These are phyloP conservation scores for Verticillium nonalfalfae DNA, from an alignment of 2,329 filamentous ascomycete species.

Conservation along the genomic window DNA sequence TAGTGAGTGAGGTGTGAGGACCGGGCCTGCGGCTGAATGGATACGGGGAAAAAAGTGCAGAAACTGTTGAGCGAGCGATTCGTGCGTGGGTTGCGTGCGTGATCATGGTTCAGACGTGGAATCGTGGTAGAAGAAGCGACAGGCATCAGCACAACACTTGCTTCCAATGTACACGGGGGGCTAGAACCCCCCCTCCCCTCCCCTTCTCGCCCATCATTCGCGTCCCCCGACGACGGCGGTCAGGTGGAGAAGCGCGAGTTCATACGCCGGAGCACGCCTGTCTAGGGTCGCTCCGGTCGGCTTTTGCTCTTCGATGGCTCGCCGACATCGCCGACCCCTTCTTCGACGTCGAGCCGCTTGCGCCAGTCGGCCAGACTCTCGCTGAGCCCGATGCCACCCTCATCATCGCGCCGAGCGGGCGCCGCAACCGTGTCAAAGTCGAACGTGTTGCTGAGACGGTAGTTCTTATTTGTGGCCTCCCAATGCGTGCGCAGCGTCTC, in stretches of 20 bases:
- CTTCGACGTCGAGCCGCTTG: slow-evolving; percentile 60
- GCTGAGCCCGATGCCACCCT: slow-evolving; percentile 47
- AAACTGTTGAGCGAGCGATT: background rate
- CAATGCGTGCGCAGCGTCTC: slow-evolving; percentile 87
- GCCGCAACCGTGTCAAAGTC: slow-evolving; percentile 59
- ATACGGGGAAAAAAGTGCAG: background rate
- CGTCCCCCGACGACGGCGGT: background rate
- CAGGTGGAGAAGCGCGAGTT: slow-evolving; percentile 11
- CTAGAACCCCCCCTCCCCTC: slow-evolving; percentile 6
- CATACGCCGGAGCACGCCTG: slow-evolving; percentile 13
- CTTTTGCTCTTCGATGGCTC: slow-evolving; percentile 9
- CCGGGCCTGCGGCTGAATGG: background rate
- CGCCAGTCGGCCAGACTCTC: slow-evolving; percentile 76
- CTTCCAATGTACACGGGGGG: slow-evolving; percentile 3
- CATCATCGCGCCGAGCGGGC: slow-evolving; percentile 34
- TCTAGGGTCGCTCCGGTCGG: slow-evolving; percentile 12
- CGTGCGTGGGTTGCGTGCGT: slow-evolving; percentile 8
- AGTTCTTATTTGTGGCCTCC: slow-evolving; percentile 94
- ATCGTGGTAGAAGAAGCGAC: slow-evolving; percentile 10
- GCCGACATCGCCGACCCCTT: slow-evolving; percentile 17
- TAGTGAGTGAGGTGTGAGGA: background rate
- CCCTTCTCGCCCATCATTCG: background rate
- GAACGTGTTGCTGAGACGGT: slow-evolving; percentile 82
- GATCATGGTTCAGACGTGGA: slow-evolving; percentile 11
- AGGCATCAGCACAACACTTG: slow-evolving; percentile 4